Conservation (phyloP, 306 rosid species). For the Vigna trinervia region DNA sequence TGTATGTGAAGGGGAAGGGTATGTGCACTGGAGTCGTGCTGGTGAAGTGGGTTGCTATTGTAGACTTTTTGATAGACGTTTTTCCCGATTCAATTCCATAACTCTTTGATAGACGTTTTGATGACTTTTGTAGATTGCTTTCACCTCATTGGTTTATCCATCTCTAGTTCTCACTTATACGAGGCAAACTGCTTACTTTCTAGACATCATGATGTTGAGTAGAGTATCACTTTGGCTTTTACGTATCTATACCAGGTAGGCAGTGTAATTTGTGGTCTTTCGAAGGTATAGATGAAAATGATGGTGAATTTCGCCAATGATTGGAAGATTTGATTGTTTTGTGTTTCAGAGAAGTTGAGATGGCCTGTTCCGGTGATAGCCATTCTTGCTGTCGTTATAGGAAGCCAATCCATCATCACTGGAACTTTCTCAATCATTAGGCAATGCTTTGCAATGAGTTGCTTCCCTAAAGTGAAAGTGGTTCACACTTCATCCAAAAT, state of each 20-base stretch:
- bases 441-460: conserved; percentile 85
- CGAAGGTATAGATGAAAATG: conserved; percentile 25
- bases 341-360: conserved; percentile 66
- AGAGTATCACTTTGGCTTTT: too few species aligned
- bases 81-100: background rate
- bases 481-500: conserved; percentile 92
- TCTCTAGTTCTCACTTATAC: too few species aligned
- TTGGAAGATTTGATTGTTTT: conserved; percentile 29
- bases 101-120: background rate
- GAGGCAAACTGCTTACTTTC: too few species aligned
- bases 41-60: too few species aligned
- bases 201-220: too few species aligned
- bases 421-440: conserved; percentile 95
- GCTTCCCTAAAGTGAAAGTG: conserved; percentile 87
- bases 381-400: conserved; percentile 88
- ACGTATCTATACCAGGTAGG: too few species aligned
- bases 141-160: too few species aligned
- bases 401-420: conserved; percentile 94
- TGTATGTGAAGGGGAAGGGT: too few species aligned
- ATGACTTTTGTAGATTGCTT: too few species aligned
- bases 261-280: conserved; percentile 13
- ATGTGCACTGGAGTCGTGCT: too few species aligned
- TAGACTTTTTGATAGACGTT: too few species aligned
- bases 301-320: conserved; percentile 37
- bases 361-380: conserved; percentile 94